Evolutionary conservation across 2,329 filamentous ascomycete species (phyloP).

Genomic region (Escovopsis sp.): DNA sequence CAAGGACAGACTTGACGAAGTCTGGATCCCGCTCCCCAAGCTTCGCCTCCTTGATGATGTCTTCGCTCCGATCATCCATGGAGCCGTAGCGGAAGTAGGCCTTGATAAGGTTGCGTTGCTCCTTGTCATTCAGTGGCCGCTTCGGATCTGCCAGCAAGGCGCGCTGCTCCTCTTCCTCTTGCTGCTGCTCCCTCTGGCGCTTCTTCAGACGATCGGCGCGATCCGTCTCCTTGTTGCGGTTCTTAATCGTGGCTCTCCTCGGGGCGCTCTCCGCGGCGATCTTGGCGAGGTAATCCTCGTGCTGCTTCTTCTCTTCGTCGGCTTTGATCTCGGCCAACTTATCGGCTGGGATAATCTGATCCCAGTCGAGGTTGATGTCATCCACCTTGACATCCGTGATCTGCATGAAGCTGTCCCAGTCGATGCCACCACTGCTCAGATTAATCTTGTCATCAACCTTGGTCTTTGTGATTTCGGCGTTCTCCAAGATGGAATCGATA

Average conservation of each 20-base stretch:
- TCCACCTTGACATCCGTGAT: conserved; percentile 97
- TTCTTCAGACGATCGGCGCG: conserved; percentile 53
- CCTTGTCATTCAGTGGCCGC: conserved; percentile 81
- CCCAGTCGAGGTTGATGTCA: conserved; percentile 68
- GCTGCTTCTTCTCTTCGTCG: conserved; percentile 70
- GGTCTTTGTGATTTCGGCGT: conserved; percentile 92
- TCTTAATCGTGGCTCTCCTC: conserved; percentile 52
- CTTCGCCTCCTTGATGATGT: conserved; percentile 76
- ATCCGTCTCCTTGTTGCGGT: conserved; percentile 41
- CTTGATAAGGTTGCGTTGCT: conserved; percentile 79
- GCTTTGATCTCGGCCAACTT: conserved; percentile 79
- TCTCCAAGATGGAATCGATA: conserved; percentile 91
- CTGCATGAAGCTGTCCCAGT: conserved; percentile 89
- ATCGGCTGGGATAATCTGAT: conserved; percentile 93
- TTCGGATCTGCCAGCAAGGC: conserved; percentile 67
- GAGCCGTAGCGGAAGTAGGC: conserved; percentile 85
- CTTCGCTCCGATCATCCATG: conserved; percentile 73
- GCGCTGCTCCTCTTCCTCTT: conserved; percentile 58
- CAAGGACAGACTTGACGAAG: conserved; percentile 61
- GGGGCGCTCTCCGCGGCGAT: conserved; percentile 77
- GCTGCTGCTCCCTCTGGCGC: conserved; percentile 45
- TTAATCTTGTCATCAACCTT: conserved; percentile 85
- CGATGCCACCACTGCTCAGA: conserved; percentile 72
- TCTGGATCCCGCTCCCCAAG: conserved; percentile 67
- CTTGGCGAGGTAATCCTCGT: conserved; percentile 68